phyloP scores from a whole-genome alignment of 2,329 filamentous ascomycete species.

The Ramichloridium luteum region DNA sequence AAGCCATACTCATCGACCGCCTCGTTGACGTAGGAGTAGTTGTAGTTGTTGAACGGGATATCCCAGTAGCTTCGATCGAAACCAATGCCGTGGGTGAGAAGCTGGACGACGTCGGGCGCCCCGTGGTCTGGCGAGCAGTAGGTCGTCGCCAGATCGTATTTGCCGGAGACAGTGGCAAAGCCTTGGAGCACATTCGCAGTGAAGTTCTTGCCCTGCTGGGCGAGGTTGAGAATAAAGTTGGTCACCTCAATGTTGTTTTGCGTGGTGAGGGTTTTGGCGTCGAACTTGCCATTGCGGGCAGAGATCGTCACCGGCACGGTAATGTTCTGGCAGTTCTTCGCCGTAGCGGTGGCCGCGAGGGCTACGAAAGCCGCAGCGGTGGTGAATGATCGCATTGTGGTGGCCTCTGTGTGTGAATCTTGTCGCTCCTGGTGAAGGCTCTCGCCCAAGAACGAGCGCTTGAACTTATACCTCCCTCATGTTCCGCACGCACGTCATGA shows the following conservation, averaged over 20 bases:
- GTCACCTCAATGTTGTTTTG: conserved; percentile 45
- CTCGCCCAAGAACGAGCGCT: too few relatives aligned
- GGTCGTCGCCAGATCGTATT: conserved; percentile 47
- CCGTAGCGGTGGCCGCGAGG: conserved; percentile 16
- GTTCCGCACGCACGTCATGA: too few relatives aligned
- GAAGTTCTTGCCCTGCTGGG: conserved; percentile 40
- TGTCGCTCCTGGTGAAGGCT: too few relatives aligned
- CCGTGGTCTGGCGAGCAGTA: conserved; percentile 47
- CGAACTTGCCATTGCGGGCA: conserved; percentile 43
- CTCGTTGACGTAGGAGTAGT: conserved; percentile 49
- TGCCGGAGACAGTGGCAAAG: conserved; percentile 39
- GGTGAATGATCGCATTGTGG: conserved; percentile 18
- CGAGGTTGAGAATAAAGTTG: conserved; percentile 42
- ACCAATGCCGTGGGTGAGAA: conserved; percentile 43
- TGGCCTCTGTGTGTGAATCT: too few relatives aligned
- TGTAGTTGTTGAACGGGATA: conserved; percentile 29
- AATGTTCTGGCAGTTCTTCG: conserved; percentile 36
- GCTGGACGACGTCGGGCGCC: conserved; percentile 30
- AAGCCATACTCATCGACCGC: conserved; percentile 45
- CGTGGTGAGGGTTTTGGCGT: conserved; percentile 31
- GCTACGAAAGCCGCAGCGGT: conserved; percentile 13
- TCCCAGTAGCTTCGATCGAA: conserved; percentile 44
- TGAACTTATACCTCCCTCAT: too few relatives aligned
- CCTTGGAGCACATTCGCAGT: conserved; percentile 34
- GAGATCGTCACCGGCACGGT: conserved; percentile 45